A percentile compares a stretch with the other conserved stretches of the same genome.
These are phyloP conservation scores for Mycena metata DNA, from an alignment of 768 basidiomycete species.

Conservation along the genomic window DNA sequence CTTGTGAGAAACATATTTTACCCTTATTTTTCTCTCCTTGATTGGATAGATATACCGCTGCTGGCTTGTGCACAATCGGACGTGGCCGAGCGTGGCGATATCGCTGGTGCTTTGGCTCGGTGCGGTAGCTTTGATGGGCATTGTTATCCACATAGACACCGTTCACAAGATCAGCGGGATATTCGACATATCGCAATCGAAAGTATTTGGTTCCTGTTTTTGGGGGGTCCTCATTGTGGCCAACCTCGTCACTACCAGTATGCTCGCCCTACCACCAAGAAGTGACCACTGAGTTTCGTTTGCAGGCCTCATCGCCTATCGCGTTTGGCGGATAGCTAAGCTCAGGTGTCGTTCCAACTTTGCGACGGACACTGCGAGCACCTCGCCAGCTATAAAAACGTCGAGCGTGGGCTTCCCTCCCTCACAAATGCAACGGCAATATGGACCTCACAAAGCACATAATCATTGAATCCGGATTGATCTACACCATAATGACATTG, in stretches of 20 bases:
- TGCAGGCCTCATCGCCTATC: constrained; percentile 27
- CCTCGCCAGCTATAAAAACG: constrained; percentile 5
- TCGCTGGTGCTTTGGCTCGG: constrained; percentile 27
- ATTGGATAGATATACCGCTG: constrained; percentile 32
- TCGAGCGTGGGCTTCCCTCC: neutral
- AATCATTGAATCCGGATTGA: constrained; percentile 32
- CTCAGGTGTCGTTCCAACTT: neutral
- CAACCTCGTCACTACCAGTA: constrained; percentile 33
- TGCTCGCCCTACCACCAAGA: neutral
- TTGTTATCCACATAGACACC: constrained; percentile 22
- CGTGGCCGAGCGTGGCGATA: constrained; percentile 11
- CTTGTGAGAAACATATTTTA: constrained; percentile 22
- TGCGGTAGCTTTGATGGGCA: constrained; percentile 26
- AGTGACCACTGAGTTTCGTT: neutral
- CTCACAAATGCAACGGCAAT: neutral
- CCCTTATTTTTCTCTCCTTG: neutral
- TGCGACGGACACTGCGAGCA: constrained; percentile 1
- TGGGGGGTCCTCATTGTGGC: constrained; percentile 27
- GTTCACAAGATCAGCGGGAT: constrained; percentile 11
- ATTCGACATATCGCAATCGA: constrained; percentile 6
- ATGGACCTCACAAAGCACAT: constrained; percentile 7
- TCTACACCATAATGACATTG: constrained; percentile 24
- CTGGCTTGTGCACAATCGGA: constrained; percentile 29
- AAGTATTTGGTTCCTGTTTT: constrained; percentile 17
- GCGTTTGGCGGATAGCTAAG: constrained; percentile 8